Conservation (phyloP, 2,329 filamentous ascomycete genomes). For the Coleophoma eucalyptorum region DNA sequence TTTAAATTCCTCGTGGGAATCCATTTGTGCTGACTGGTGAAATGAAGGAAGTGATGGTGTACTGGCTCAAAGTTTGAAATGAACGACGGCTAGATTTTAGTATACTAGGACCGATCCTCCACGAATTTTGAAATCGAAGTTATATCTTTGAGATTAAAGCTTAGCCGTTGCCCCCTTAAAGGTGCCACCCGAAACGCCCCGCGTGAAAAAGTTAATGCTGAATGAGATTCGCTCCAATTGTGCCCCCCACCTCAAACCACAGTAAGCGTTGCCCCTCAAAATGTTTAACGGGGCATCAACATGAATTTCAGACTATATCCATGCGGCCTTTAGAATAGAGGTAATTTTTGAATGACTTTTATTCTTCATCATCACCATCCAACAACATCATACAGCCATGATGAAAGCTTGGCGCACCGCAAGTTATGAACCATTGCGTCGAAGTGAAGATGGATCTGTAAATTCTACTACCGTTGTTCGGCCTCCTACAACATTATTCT, state of each 20-base stretch:
- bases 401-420: background rate
- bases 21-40: background rate
- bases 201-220: background rate
- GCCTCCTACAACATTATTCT: background rate
- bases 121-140: background rate
- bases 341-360: background rate
- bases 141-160: background rate
- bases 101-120: background rate
- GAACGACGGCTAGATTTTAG: background rate
- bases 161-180: background rate
- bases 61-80: background rate
- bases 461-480: background rate
- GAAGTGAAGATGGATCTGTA: background rate
- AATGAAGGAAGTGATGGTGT: background rate
- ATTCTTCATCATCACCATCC: background rate
- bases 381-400: background rate
- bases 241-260: background rate
- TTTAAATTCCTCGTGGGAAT: background rate
- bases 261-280: background rate
- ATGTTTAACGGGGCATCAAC: background rate
- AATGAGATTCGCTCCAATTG: background rate
- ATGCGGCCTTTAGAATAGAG: background rate
- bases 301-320: background rate
- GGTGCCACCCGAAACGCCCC: background rate
- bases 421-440: background rate